These are phyloP conservation scores for Hypericum androsaemum DNA, from an alignment of 345 rosid genomes.

Conservation along the genomic window DNA sequence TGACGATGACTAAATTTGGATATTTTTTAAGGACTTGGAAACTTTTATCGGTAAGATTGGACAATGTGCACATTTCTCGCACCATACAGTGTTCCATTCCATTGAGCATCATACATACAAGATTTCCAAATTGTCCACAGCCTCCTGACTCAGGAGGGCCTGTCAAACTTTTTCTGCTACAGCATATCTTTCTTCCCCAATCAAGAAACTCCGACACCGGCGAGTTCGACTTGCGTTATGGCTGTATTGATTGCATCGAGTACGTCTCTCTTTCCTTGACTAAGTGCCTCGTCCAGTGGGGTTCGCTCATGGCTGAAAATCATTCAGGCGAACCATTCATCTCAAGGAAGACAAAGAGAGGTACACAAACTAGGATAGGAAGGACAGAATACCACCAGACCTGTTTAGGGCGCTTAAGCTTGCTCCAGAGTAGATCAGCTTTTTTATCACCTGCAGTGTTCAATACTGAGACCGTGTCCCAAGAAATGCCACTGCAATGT, in stretches of 20 bases:
- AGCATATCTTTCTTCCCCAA: not conserved
- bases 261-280: constrained; percentile 52
- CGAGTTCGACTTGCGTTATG: constrained; percentile 56
- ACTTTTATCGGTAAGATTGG: too few species aligned
- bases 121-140: too few species aligned
- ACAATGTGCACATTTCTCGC: too few species aligned
- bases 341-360: constrained; percentile 1
- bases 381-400: constrained; percentile 19
- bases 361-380: not conserved
- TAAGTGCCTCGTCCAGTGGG: constrained; percentile 77
- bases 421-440: constrained; percentile 72
- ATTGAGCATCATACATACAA: too few species aligned
- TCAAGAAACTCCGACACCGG: constrained; percentile 36
- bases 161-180: too few species aligned
- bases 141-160: too few species aligned
- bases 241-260: constrained; percentile 55
- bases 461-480: not conserved
- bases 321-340: not conserved
- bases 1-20: too few species aligned
- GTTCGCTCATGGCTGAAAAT: constrained; percentile 63
- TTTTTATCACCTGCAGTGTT: constrained; percentile 58
- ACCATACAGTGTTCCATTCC: too few species aligned
- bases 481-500: constrained; percentile 3
- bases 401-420: constrained; percentile 55
- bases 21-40: too few species aligned